Evolutionary conservation across 495 filamentous ascomycete species (phyloP).

Genomic region (Stereocaulon alpinum): DNA sequence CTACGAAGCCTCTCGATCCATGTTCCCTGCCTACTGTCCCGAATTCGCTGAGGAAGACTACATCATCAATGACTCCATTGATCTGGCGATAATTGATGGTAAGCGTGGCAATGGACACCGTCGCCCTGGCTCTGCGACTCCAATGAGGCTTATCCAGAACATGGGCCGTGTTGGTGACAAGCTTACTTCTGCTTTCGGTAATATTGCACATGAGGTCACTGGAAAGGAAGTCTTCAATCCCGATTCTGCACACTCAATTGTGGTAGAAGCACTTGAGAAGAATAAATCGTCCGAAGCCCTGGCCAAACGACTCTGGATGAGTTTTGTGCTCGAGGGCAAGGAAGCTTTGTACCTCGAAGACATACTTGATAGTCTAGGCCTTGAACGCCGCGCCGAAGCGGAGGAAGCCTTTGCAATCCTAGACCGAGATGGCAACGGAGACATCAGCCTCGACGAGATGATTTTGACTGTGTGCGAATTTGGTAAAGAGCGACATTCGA

Average conservation of each 20-base stretch:
- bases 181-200: slow-evolving; percentile 83
- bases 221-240: slow-evolving; percentile 93
- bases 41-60: slow-evolving; percentile 90
- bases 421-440: slow-evolving; percentile 83
- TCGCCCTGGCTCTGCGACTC: slow-evolving; percentile 53
- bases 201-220: slow-evolving; percentile 85
- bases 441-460: slow-evolving; percentile 93
- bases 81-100: slow-evolving; percentile 22
- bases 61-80: slow-evolving; percentile 72
- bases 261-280: slow-evolving; percentile 80
- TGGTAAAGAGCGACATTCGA: slow-evolving; percentile 70
- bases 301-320: slow-evolving; percentile 93
- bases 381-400: slow-evolving; percentile 57
- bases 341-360: slow-evolving; percentile 73
- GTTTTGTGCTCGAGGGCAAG: slow-evolving; percentile 83
- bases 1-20: slow-evolving; percentile 74
- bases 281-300: slow-evolving; percentile 74
- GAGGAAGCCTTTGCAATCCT: slow-evolving; percentile 71
- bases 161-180: slow-evolving; percentile 82
- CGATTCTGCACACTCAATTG: slow-evolving; percentile 74
- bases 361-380: slow-evolving; percentile 76
- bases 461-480: slow-evolving; percentile 75
- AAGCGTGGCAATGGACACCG: slow-evolving; percentile 31
- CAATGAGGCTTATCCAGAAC: slow-evolving; percentile 66
- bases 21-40: slow-evolving; percentile 85